Evolutionary conservation across 805 yeast species (phyloP).

Genomic region (Candida lessepsii): DNA sequence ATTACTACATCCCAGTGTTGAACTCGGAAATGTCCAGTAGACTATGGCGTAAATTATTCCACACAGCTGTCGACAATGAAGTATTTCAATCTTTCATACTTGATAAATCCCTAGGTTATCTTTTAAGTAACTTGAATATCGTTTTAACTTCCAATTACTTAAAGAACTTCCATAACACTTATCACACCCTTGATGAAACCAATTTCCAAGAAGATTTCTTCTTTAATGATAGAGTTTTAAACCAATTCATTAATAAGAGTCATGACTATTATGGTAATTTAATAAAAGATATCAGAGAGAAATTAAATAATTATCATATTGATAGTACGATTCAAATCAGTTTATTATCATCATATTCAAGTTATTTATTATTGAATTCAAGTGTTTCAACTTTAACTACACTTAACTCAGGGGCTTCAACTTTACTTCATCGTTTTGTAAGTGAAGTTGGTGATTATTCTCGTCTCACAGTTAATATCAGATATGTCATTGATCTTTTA

Average conservation of each 20-base stretch:
- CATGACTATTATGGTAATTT: slow-evolving; percentile 35
- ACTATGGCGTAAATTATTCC: slow-evolving; percentile 33
- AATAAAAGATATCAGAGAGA: slow-evolving; percentile 32
- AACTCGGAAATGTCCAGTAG: slow-evolving; percentile 5
- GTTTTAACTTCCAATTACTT: slow-evolving; percentile 16
- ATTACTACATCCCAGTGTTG: slow-evolving; percentile 13
- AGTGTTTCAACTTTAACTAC: slow-evolving; percentile 32
- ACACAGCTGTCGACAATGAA: slow-evolving; percentile 15
- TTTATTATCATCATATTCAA: slow-evolving; percentile 35
- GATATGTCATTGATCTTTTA: slow-evolving; percentile 11
- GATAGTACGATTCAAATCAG: slow-evolving; percentile 37
- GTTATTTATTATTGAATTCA: slow-evolving; percentile 32
- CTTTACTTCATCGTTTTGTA: slow-evolving; percentile 26
- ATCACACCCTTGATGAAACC: slow-evolving; percentile 10
- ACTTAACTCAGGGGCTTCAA: slow-evolving; percentile 35
- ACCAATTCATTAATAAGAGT: slow-evolving; percentile 29
- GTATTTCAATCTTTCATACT: slow-evolving; percentile 33
- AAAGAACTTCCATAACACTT: slow-evolving; percentile 17
- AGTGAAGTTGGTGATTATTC: slow-evolving; percentile 18
- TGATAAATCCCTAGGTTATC: slow-evolving; percentile 35
- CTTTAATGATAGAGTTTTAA: slow-evolving; percentile 29
- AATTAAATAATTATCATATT: slow-evolving; percentile 27
- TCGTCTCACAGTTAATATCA: slow-evolving; percentile 10
- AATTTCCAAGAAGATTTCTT: slow-evolving; percentile 14
- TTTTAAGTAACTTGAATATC: slow-evolving; percentile 13